Conservation (phyloP, 441 rosid genomes). For the Erodium chrysanthum region DNA sequence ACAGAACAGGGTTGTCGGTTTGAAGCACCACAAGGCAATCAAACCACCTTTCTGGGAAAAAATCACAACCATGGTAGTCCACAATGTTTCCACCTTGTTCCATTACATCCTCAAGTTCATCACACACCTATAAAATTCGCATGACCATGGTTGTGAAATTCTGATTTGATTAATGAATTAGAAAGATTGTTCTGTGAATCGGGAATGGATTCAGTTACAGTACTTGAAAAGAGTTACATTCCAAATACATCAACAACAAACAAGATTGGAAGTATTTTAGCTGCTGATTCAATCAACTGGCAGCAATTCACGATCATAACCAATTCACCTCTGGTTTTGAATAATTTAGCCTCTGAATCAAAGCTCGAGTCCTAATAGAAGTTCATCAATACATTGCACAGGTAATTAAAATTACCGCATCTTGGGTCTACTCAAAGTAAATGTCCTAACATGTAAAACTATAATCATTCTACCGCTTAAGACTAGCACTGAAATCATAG, state of each 20-base stretch:
- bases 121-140: conserved; percentile 47
- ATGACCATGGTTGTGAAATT: neutral
- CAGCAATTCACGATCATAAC: too few relatives aligned
- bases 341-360: too few relatives aligned
- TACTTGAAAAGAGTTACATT: neutral
- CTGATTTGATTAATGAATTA: neutral
- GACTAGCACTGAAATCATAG: neutral
- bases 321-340: too few relatives aligned
- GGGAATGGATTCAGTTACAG: neutral
- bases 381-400: too few relatives aligned
- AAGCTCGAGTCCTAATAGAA: too few relatives aligned
- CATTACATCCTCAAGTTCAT: conserved; percentile 84
- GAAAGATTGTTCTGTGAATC: neutral
- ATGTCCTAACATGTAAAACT: neutral
- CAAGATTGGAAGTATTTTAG: neutral
- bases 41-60: conserved; percentile 83
- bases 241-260: neutral
- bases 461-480: neutral
- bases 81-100: conserved; percentile 74
- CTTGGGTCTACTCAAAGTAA: neutral
- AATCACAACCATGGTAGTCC: conserved; percentile 91
- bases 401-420: neutral
- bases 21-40: conserved; percentile 78
- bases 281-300: too few relatives aligned
- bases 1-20: conserved; percentile 60